Percentiles rank a stretch among this genome's conserved stretches.
phyloP scores from a whole-genome alignment of 2,329 filamentous ascomycete species.

The Colletotrichum liriopes region DNA sequence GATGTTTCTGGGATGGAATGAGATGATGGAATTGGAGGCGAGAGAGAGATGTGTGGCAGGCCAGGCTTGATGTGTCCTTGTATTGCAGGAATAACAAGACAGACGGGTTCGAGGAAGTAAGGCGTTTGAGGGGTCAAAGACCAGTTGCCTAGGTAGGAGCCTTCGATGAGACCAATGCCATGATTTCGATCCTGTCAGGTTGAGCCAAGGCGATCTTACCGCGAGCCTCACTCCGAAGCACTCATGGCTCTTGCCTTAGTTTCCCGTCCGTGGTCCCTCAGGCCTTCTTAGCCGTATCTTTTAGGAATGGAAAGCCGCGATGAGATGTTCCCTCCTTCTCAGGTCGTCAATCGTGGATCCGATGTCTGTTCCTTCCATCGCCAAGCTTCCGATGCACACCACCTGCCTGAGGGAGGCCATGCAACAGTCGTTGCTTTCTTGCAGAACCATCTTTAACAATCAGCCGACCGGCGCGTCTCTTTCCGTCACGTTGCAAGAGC shows the following conservation, averaged over 20 bases:
- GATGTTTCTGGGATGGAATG: background rate
- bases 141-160: background rate
- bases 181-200: background rate
- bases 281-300: too few relatives aligned
- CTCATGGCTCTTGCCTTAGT: background rate
- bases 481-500: too few relatives aligned
- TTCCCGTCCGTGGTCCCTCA: too few relatives aligned
- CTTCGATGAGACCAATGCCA: too few relatives aligned
- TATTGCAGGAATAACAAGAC: background rate
- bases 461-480: too few relatives aligned
- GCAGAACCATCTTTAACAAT: fast-evolving
- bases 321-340: background rate
- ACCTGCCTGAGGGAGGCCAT: background rate
- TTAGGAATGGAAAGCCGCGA: background rate
- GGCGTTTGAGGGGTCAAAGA: background rate
- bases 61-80: too few relatives aligned
- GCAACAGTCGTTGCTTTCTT: background rate
- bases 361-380: background rate
- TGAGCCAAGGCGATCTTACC: background rate
- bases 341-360: background rate
- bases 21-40: background rate
- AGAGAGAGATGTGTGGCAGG: background rate
- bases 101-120: background rate
- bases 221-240: fast-evolving
- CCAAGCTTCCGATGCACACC: background rate